These are phyloP conservation scores for Hypomontagnella submonticulosa DNA, from an alignment of 495 filamentous ascomycete genomes.

Conservation along the genomic window DNA sequence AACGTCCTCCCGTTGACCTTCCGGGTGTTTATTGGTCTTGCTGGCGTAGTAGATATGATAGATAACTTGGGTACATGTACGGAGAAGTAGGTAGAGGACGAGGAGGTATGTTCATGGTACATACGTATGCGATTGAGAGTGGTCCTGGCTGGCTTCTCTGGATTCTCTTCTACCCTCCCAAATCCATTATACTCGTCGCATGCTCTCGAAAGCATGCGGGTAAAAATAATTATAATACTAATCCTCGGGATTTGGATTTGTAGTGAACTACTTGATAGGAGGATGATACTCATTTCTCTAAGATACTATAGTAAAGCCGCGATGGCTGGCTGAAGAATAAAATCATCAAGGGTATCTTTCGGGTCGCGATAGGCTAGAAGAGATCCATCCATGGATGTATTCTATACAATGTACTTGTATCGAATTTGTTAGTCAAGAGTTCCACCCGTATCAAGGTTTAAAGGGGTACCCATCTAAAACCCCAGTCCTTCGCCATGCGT, in stretches of 20 bases:
- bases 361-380: background rate
- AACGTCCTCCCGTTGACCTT: too few relatives aligned
- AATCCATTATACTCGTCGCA: too few relatives aligned
- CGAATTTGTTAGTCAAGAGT: constrained; percentile 41
- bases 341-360: background rate
- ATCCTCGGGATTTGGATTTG: too few relatives aligned
- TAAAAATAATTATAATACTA: too few relatives aligned
- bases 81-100: constrained; percentile 13
- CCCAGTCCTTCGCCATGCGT: constrained; percentile 36
- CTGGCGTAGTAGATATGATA: constrained; percentile 17
- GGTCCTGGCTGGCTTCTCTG: too few relatives aligned
- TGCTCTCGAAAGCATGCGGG: too few relatives aligned
- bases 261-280: background rate
- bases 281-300: background rate
- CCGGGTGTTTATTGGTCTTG: constrained; percentile 19
- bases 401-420: constrained; percentile 21
- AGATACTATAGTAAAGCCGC: background rate
- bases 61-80: constrained; percentile 32
- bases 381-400: background rate
- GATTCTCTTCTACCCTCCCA: too few relatives aligned
- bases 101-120: constrained; percentile 1
- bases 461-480: constrained; percentile 35
- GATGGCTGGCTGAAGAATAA: constrained; percentile 6
- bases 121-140: too few relatives aligned
- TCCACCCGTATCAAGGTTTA: constrained; percentile 34